Conservation (phyloP, 163 green algal genomes). For the Scenedesmus sp. region DNA sequence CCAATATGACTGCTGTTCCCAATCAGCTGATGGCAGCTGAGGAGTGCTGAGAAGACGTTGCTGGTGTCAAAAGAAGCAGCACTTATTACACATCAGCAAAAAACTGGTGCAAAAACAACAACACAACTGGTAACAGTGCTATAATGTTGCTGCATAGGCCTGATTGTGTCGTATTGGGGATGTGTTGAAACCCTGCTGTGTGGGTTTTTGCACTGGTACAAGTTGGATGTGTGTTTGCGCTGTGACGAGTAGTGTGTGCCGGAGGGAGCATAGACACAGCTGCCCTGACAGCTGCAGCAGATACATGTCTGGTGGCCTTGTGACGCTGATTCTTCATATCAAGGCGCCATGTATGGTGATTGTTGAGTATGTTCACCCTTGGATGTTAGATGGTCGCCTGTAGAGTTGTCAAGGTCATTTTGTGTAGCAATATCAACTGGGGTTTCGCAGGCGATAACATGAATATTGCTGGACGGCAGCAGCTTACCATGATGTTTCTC, state of each 20-base stretch:
- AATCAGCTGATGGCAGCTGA: background rate
- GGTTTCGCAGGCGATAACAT: background rate
- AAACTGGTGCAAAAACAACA: no score
- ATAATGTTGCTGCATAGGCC: background rate
- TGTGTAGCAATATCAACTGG: background rate
- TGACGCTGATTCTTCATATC: no score
- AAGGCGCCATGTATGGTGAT: no score
- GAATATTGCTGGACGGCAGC: no score
- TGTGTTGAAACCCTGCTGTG: background rate
- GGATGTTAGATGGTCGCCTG: background rate
- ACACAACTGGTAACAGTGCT: no score
- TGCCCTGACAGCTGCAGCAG: background rate
- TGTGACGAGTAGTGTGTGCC: background rate
- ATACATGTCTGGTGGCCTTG: background rate
- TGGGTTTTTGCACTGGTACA: background rate
- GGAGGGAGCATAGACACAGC: background rate
- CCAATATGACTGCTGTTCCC: background rate
- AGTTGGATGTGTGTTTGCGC: background rate
- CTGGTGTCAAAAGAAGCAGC: no score
- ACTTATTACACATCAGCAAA: no score
- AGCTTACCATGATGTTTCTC: no score
- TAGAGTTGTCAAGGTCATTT: background rate
- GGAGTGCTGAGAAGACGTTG: background rate
- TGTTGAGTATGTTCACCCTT: no score
- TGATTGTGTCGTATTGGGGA: background rate